These are phyloP conservation scores for Salix dunnii DNA, from an alignment of 345 rosid species.

Conservation along the genomic window DNA sequence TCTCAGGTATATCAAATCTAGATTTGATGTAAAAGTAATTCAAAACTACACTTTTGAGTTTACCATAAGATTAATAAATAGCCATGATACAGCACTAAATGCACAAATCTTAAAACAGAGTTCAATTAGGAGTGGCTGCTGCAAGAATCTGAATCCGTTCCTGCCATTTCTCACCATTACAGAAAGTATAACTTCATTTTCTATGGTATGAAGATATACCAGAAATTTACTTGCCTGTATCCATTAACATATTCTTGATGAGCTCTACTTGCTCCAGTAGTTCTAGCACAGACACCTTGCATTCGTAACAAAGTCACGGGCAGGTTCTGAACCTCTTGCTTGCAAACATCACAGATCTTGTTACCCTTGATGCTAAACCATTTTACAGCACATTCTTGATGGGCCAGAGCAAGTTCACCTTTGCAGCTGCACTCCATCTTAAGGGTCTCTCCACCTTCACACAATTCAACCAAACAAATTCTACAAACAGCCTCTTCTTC, in stretches of 20 bases:
- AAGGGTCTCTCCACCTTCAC: conserved; percentile 93
- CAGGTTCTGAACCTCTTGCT: conserved; percentile 77
- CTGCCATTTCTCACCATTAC: not conserved
- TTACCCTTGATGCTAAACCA: conserved; percentile 95
- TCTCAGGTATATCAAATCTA: not conserved
- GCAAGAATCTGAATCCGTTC: no score
- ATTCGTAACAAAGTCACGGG: conserved; percentile 79
- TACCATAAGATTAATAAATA: not conserved
- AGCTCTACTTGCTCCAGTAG: conserved; percentile 29
- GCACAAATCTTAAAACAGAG: not conserved
- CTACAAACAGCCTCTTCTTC: conserved; percentile 97
- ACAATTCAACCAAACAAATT: conserved; percentile 78
- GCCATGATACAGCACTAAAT: not conserved
- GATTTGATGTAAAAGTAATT: not conserved
- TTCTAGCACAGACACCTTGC: conserved; percentile 46
- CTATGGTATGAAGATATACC: not conserved
- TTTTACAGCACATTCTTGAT: conserved; percentile 86
- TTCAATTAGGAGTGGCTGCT: not conserved
- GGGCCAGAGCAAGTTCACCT: conserved; percentile 95
- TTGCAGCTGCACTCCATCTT: conserved; percentile 99
- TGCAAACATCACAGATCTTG: conserved; percentile 89
- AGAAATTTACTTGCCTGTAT: conserved; percentile 39
- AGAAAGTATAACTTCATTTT: not conserved
- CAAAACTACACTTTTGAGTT: not conserved
- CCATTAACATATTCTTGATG: conserved; percentile 34